Conservation (phyloP, 2,329 filamentous ascomycete genomes). For the Cylindrodendrum hubeiense region DNA sequence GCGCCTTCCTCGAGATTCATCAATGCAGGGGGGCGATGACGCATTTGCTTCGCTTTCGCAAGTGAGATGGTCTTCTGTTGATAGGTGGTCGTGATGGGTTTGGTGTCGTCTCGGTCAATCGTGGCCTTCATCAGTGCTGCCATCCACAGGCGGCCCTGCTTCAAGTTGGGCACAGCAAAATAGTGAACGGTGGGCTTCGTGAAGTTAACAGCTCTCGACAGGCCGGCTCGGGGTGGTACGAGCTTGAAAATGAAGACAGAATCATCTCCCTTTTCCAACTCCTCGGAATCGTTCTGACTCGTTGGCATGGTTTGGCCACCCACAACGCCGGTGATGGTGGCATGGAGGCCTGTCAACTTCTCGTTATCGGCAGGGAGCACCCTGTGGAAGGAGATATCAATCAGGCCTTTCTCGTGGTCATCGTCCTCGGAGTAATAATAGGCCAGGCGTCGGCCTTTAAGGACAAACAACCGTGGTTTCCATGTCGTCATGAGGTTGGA, state of each 20-base stretch:
- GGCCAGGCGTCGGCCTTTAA: slow-evolving; percentile 89
- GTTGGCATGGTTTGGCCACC: slow-evolving; percentile 55
- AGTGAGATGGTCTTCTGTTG: slow-evolving; percentile 97
- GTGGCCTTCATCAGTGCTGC: slow-evolving; percentile 98
- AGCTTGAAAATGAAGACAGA: slow-evolving; percentile 98
- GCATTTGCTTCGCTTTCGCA: slow-evolving; percentile 87
- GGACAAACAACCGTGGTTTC: slow-evolving; percentile 96
- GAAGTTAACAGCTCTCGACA: slow-evolving; percentile 94
- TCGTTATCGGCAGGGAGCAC: slow-evolving; percentile 96
- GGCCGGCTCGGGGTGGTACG: slow-evolving; percentile 86
- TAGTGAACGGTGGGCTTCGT: slow-evolving; percentile 98
- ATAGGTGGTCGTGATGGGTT: slow-evolving; percentile 89
- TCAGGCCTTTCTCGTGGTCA: slow-evolving; percentile 91
- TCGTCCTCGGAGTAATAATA: slow-evolving; percentile 98
- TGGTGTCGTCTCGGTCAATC: slow-evolving; percentile 88
- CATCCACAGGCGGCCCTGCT: slow-evolving; percentile 96
- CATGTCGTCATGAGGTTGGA: slow-evolving; percentile 96
- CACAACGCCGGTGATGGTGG: slow-evolving; percentile 89
- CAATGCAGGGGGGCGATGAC: slow-evolving; percentile 88
- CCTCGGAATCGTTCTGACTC: slow-evolving; percentile 60
- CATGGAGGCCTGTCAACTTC: slow-evolving; percentile 88
- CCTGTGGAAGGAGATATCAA: slow-evolving; percentile 97
- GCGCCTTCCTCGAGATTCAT: slow-evolving; percentile 73
- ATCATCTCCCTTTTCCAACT: slow-evolving; percentile 67
- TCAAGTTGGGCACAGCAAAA: slow-evolving; percentile 92